Percentiles rank a stretch among this genome's conserved stretches.
These are phyloP conservation scores for Pythium utonaiense DNA, from an alignment of 352 stramenopile species.

Conservation along the genomic window DNA sequence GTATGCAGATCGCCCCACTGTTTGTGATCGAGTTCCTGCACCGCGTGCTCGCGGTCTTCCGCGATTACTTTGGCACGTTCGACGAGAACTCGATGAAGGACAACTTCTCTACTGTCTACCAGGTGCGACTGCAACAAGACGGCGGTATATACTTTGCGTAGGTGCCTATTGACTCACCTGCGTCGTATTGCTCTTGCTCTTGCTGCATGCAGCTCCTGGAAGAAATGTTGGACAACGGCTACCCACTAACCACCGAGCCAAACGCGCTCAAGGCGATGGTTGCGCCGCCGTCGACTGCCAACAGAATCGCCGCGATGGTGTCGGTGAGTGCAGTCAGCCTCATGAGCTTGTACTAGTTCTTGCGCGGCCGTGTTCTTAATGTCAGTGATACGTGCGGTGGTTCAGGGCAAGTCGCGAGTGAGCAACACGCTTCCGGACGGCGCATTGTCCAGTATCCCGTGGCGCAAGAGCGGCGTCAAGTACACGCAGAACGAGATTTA, in stretches of 20 bases:
- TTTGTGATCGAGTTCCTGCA: constrained; percentile 97
- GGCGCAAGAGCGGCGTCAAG: constrained; percentile 94
- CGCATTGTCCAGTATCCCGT: constrained; percentile 96
- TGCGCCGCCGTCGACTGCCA: constrained; percentile 91
- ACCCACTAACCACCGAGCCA: constrained; percentile 95
- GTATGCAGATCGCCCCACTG: constrained; percentile 68
- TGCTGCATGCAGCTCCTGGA: constrained; percentile 81
- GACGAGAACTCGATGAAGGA: constrained; percentile 97
- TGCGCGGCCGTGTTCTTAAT: too few relatives aligned
- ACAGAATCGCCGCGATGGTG: constrained; percentile 84
- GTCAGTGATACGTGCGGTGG: too few relatives aligned
- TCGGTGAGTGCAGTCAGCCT: constrained; percentile 35
- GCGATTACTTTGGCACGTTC: constrained; percentile 96
- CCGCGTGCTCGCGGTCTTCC: constrained; percentile 94
- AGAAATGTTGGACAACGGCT: constrained; percentile 98
- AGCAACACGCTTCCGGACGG: constrained; percentile 91
- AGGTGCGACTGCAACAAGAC: too few relatives aligned
- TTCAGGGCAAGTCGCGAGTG: constrained; percentile 81
- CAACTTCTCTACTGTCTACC: constrained; percentile 97
- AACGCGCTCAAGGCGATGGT: constrained; percentile 98
- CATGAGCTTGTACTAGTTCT: background rate
- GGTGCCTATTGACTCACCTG: too few relatives aligned
- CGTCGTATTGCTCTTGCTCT: too few relatives aligned
- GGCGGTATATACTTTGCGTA: too few relatives aligned
- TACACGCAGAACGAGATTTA: constrained; percentile 99